Percentiles rank a stretch among this genome's conserved stretches.
Conservation (phyloP, 23 red algal genomes). For the Gracilaria gracilis region DNA sequence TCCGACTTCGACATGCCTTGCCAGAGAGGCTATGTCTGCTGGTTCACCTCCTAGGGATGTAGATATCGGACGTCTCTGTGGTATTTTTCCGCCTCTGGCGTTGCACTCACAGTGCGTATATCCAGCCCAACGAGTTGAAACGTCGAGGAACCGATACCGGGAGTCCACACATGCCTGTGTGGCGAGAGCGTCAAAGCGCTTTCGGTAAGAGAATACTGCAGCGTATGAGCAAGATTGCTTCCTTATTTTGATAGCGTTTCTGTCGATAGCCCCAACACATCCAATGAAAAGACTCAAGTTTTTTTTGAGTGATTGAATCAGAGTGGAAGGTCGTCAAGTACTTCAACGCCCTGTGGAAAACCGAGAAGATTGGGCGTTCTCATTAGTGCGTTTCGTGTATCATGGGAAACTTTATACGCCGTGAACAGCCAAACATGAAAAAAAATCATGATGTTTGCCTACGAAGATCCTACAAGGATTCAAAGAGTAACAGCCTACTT, state of each 20-base stretch:
- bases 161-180: constrained; percentile 25
- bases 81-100: no score
- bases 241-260: constrained; percentile 10
- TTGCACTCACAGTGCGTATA: no score
- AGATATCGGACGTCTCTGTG: no score
- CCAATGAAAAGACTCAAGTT: neutral
- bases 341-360: neutral
- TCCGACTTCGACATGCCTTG: no score
- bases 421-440: neutral
- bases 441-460: neutral
- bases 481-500: neutral
- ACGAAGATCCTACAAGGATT: neutral
- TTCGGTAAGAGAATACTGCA: neutral
- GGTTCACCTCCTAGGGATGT: no score
- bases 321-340: neutral
- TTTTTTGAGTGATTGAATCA: neutral
- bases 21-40: no score
- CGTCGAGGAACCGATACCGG: constrained; percentile 3
- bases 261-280: neutral
- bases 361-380: neutral
- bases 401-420: constrained; percentile 1
- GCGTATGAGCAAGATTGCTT: neutral
- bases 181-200: neutral
- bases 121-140: constrained; percentile 1
- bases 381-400: constrained; percentile 10